Base-by-base conservation (phyloP, 306 rosid genomes). In the Adenanthera pavonina region DNA sequence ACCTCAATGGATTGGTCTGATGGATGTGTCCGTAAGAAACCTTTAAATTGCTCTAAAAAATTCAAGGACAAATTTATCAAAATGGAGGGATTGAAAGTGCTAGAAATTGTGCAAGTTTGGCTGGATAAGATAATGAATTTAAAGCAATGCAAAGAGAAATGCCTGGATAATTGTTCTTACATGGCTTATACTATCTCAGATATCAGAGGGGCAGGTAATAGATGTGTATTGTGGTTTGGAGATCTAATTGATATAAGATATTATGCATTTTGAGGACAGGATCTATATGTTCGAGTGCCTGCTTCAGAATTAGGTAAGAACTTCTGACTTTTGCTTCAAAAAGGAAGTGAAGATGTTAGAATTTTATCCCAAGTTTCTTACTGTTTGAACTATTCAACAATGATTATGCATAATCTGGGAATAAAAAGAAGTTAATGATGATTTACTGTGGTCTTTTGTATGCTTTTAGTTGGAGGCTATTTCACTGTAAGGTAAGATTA, bases 281-380 rank as follows among this genome's bases (percentile, higher is more conserved):
- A 36, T 66, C 49, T 66, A 3, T 38, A 66, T 66, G 33, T 66
- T 17, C 72, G 72, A 66, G 8, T 66, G 30, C 7, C 30, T 38
- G 49, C 72, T 38, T 66, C 48, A 66, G 72, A 66, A 66, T 66
- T 66, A 16, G 72, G 72, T 66, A 11, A 3, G 47, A 19, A 11
- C 69, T 64, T 64, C 67, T 30, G 11, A 11, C 30, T 30, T 60
- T 33, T 33, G 7, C 17, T 11, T 60, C 3, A n/a, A n/a, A n/a
- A n/a, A n/a, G n/a, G n/a, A 30, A 7, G 12, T 4, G 14, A 3
- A 36, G 0, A 4, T 64, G 11, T 17, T 30, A 33, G 41, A 61
- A 34, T 33, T 60, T 60, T 60, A 36, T 25, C 16, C 40, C n/a
- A 2, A 33, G 40, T 30, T 60, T 12, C 17, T 33, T 30, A 2